A percentile compares a stretch with the other conserved stretches of the same genome.
Conservation (phyloP, 2,329 filamentous ascomycete species). For the Dothistroma septosporum region DNA sequence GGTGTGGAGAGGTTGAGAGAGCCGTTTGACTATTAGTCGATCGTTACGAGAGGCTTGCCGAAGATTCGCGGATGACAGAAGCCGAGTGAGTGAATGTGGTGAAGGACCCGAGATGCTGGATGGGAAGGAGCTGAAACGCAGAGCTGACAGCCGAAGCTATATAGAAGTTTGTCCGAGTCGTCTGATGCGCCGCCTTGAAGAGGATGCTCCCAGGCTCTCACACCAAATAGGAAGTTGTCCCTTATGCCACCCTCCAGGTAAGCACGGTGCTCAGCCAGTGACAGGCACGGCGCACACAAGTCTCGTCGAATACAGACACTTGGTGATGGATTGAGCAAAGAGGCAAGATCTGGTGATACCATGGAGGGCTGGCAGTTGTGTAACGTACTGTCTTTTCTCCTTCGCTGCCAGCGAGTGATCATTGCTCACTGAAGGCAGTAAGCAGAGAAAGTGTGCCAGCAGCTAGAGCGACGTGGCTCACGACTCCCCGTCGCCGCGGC, state of each 20-base stretch:
- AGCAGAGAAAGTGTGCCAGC: conserved; percentile 35
- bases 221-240: conserved; percentile 21
- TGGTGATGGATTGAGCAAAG: conserved; percentile 32
- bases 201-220: conserved; percentile 18
- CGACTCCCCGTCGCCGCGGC: conserved; percentile 40
- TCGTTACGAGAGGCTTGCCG: conserved; percentile 1
- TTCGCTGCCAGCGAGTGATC: conserved; percentile 28
- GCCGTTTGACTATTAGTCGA: not conserved
- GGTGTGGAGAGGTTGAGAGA: conserved; percentile 1
- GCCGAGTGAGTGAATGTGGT: conserved; percentile 2
- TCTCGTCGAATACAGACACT: conserved; percentile 29
- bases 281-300: conserved; percentile 33
- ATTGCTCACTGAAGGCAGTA: conserved; percentile 31
- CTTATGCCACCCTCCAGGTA: conserved; percentile 26
- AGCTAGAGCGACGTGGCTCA: conserved; percentile 38
- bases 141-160: conserved; percentile 23
- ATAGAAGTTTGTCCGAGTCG: conserved; percentile 18
- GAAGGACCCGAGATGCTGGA: conserved; percentile 16
- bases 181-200: conserved; percentile 17
- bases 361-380: conserved; percentile 31
- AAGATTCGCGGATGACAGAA: not conserved
- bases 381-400: conserved; percentile 30
- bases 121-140: conserved; percentile 23
- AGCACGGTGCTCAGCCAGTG: conserved; percentile 30
- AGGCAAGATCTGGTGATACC: conserved; percentile 36